Conservation (phyloP, 2,329 filamentous ascomycete genomes). For the Penicillium sp. region DNA sequence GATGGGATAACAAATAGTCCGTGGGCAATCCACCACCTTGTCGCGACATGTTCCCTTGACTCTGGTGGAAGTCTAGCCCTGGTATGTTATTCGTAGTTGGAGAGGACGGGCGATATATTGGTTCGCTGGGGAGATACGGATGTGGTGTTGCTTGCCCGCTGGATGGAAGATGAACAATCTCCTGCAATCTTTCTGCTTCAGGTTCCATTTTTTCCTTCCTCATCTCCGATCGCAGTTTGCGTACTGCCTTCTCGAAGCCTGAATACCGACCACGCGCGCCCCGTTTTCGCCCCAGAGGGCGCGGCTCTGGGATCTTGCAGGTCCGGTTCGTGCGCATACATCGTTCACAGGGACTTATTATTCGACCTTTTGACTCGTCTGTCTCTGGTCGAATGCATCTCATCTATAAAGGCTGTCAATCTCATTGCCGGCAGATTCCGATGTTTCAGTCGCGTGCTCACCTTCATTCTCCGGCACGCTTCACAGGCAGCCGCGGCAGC, state of each 20-base stretch:
- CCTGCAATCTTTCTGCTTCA: neutral
- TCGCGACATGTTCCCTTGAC: neutral
- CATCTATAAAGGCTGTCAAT: constrained; percentile 22
- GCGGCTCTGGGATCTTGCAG: constrained; percentile 26
- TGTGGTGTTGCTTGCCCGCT: neutral
- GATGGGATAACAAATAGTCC: neutral
- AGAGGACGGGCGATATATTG: neutral
- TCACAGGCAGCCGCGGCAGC: constrained; percentile 20
- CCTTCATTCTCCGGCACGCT: constrained; percentile 25
- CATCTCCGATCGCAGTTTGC: constrained; percentile 27
- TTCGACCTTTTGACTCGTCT: neutral
- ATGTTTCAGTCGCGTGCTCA: neutral
- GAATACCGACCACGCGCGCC: constrained; percentile 30
- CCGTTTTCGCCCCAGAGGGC: constrained; percentile 25
- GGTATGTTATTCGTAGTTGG: neutral
- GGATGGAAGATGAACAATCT: neutral
- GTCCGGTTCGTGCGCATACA: constrained; percentile 24
- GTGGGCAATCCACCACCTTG: neutral
- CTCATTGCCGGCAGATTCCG: neutral
- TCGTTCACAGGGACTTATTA: constrained; percentile 23
- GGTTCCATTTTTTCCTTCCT: constrained; percentile 13
- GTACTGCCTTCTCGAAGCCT: constrained; percentile 30
- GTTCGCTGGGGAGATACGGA: neutral
- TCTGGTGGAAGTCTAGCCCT: neutral
- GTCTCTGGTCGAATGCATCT: constrained; percentile 22